Evolutionary conservation across 1,284 basidiomycete genomes (phyloP), one percentile per base, ranked within the genome.

Genomic region (Boletellus deceptivus): DNA sequence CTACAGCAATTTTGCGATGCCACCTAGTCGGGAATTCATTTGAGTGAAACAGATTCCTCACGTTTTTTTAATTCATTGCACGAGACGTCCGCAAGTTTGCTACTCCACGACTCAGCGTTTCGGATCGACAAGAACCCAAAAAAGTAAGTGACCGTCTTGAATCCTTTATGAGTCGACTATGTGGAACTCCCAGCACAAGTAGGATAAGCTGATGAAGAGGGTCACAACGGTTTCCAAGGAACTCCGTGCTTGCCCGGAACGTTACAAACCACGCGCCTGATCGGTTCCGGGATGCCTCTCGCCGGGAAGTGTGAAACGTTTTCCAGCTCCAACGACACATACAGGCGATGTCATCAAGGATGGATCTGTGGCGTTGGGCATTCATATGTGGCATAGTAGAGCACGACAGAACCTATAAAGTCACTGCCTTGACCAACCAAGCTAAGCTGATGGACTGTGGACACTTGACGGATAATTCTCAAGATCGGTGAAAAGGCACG

Each of bases 271-370:
- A 22, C 34, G 33, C 25, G 31, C 22, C 35, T 17, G 34, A 37
- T 25, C 40, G 27, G 11, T 6, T n/a, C 17, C 6, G 25, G 33
- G 22, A 5, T 36, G 17, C n/a, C 14, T 9, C 20, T 31, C 8
- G 56, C 43, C 24, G 33, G 43, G 45, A 22, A 35, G 45, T 46
- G 35, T 50, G 46, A 37, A 44, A 14, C 25, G 13, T n/a, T 18
- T 22, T 29, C 39, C 31, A n/a, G 11, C 27, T 22, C 33, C 31
- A 39, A 18, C 3, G 3, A 17, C 16, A 38, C 34, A 7, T 18
- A 43, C 27, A 25, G 4, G 9, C 17, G 13, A 36, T n/a, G n/a
- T 1, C 4, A 9, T 24, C 27, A 16, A 6, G 17, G 8, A 37
- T 16, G 5, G 20, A 22, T 39, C 6, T 13, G 53, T 39, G 34